Evolutionary conservation across 352 stramenopile species (phyloP), one percentile per base, ranked within the genome.

Genomic region (Globisporangium cederbergense): DNA sequence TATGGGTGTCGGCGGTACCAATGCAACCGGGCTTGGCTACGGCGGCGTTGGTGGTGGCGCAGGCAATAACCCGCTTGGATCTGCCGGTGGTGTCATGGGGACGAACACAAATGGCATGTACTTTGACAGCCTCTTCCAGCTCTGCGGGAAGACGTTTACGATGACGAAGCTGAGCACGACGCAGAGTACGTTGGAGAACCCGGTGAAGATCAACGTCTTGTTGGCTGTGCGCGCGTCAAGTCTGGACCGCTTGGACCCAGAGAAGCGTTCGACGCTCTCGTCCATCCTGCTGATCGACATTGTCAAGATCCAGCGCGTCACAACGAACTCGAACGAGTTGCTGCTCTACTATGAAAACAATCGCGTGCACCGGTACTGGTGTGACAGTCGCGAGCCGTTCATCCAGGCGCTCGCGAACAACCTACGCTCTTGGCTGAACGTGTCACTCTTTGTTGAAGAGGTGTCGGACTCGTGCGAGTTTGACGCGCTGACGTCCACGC

Each of bases 361-460:
- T 46, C 77, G 85, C n/a, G 79, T 93, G 40, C 83, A 94, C 60
- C 82, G 88, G n/a, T 96, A 93, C 60, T 93, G 83, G 86, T 89
- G 82, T 46, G 86, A 96, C 57, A 87, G 81, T 58, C 85, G 88
- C 7, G 88, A 96, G 64, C 84, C 88, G 28, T 95, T 96, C 58
- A 95, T 96, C 30, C 85, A 93, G 60, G 83, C 86, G 2, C 86
- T 96, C 20, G 83, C 82, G 0, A 96, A 96, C 68, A 96, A 96
- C 66, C 60, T 96, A 36, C 86, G 88, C 13, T 94, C 88, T 32
- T 94, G 86, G 82, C 75, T 96, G 14, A 91, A 79, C 56, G 80
- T 92, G 46, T 82, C 85, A 51, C 70, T 96, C 14, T 79, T 93
- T 16, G 85, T 95, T 25, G 85, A 96, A 68, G 83, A 96, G 63